Conservation (phyloP, 306 rosid species). For the Echinosophora koreensis region DNA sequence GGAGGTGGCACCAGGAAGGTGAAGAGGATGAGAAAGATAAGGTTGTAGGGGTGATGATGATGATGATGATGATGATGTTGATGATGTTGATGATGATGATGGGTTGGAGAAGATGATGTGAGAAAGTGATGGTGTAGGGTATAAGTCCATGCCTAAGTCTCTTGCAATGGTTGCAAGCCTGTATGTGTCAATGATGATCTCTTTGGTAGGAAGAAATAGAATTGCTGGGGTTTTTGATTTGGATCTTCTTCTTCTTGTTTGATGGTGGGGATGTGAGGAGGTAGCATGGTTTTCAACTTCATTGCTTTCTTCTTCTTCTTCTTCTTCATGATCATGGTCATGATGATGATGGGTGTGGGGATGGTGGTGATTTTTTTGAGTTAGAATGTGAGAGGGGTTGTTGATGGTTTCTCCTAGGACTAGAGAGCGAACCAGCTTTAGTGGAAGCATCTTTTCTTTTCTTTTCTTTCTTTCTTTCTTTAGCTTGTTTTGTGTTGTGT, state of each 20-base stretch:
- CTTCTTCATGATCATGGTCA: neutral
- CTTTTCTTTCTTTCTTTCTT: neutral
- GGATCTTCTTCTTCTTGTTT: conserved; percentile 31
- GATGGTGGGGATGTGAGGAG: neutral
- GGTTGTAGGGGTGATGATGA: conserved; percentile 45
- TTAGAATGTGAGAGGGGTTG: conserved; percentile 51
- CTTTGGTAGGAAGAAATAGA: conserved; percentile 66
- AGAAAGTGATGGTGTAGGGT: conserved; percentile 74
- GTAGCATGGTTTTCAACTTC: conserved; percentile 7
- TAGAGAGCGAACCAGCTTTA: conserved; percentile 74
- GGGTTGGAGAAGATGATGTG: conserved; percentile 70
- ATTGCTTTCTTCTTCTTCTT: neutral
- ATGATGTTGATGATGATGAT: conserved; percentile 41
- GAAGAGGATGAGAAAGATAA: conserved; percentile 51
- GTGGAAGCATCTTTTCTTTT: conserved; percentile 60
- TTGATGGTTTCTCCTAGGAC: conserved; percentile 65
- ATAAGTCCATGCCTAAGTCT: conserved; percentile 64
- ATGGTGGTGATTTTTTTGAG: conserved; percentile 21
- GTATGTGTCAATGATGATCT: conserved; percentile 61
- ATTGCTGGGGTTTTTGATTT: conserved; percentile 55
- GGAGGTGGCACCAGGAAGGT: conserved; percentile 40
- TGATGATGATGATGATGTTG: conserved; percentile 50
- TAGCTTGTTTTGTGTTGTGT: neutral
- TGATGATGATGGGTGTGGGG: neutral
- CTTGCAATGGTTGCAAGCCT: conserved; percentile 72